These are phyloP conservation scores for Leptodermis oblonga DNA, from an alignment of 257 asterid genomes.

Conservation along the genomic window DNA sequence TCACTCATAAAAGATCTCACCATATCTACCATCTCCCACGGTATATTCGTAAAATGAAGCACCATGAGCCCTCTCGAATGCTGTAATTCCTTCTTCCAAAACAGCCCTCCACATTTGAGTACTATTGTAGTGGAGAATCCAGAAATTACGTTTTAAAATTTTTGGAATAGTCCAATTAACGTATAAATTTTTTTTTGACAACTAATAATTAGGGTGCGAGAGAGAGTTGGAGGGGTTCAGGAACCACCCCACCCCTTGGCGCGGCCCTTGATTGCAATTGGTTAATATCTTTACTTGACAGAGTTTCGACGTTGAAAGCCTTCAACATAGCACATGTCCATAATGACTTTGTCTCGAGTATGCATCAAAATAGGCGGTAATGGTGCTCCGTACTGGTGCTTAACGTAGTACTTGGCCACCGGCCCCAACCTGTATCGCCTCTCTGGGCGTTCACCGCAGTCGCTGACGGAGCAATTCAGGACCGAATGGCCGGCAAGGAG, in stretches of 20 bases:
- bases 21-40: slow-evolving; percentile 4
- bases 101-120: no score
- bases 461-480: slow-evolving; percentile 18
- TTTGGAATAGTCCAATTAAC: no score
- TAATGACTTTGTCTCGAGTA: neutral
- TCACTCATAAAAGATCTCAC: slow-evolving; percentile 19
- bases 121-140: no score
- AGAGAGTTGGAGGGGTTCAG: no score
- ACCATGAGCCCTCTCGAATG: slow-evolving; percentile 27
- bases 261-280: no score
- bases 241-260: no score
- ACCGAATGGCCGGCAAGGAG: slow-evolving; percentile 30
- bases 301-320: no score
- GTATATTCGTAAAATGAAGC: slow-evolving; percentile 15
- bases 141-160: no score
- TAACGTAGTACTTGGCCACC: slow-evolving; percentile 4
- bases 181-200: no score
- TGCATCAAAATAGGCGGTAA: neutral
- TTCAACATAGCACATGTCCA: slow-evolving; percentile 7
- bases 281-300: no score
- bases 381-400: neutral
- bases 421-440: slow-evolving; percentile 24
- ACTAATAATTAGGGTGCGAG: no score
- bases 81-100: slow-evolving; percentile 27
- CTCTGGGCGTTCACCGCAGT: neutral